These are phyloP conservation scores for Aphanomyces astaci DNA, from an alignment of 352 stramenopile species.

Conservation along the genomic window DNA sequence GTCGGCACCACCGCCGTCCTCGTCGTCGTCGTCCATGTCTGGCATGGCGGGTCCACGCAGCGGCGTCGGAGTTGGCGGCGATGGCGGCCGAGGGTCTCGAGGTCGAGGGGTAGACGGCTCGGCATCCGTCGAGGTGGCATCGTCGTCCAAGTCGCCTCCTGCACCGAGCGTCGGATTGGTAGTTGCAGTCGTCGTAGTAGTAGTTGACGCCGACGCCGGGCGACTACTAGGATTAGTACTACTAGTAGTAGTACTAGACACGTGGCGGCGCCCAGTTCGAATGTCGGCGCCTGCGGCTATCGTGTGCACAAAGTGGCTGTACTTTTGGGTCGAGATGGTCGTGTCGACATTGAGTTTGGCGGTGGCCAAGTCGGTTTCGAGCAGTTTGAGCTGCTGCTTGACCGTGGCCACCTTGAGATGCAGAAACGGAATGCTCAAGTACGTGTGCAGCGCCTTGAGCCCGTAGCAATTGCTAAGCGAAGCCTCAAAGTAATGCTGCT, in stretches of 20 bases:
- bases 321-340: slow-evolving; percentile 65
- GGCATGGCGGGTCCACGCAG: not conserved
- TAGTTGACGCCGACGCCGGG: not conserved
- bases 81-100: not conserved
- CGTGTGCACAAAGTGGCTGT: slow-evolving; percentile 63
- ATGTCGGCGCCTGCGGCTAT: slow-evolving; percentile 66
- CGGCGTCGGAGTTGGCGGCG: not conserved
- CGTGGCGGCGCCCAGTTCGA: slow-evolving; percentile 44
- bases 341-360: slow-evolving; percentile 67
- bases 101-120: slow-evolving; percentile 11
- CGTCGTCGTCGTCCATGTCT: not conserved
- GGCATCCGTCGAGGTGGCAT: slow-evolving; percentile 21
- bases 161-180: not conserved
- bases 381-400: slow-evolving; percentile 61
- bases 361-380: slow-evolving; percentile 57
- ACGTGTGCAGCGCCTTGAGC: slow-evolving; percentile 74
- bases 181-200: not conserved
- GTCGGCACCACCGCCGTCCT: too few relatives aligned
- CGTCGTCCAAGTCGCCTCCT: not conserved
- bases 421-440: slow-evolving; percentile 78
- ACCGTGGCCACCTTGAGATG: slow-evolving; percentile 72
- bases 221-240: not conserved
- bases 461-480: slow-evolving; percentile 79
- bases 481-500: slow-evolving; percentile 80
- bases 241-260: not conserved